Evolutionary conservation across 116 monocot species (phyloP).

Genomic region (Zostera marina): DNA sequence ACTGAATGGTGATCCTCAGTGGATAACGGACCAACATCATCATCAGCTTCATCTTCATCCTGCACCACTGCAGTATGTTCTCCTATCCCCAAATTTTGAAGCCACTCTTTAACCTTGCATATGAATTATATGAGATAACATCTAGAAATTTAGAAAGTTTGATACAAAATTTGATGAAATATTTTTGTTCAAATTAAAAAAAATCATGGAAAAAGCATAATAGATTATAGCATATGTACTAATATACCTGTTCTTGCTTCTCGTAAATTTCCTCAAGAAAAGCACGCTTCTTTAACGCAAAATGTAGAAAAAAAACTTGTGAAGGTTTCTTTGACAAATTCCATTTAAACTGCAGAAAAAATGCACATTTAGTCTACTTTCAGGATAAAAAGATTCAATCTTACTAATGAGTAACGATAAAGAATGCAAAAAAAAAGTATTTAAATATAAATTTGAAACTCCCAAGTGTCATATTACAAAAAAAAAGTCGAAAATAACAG

Average conservation of each 20-base stretch:
- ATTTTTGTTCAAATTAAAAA: not conserved
- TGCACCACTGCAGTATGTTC: slow-evolving; percentile 64
- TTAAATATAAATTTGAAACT: not conserved
- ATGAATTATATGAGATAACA: not conserved
- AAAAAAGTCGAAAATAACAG: too few species aligned
- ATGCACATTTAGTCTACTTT: not conserved
- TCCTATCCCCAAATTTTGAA: slow-evolving; percentile 85
- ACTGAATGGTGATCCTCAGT: slow-evolving; percentile 62
- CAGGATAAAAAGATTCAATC: too few species aligned
- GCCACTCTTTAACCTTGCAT: slow-evolving; percentile 92
- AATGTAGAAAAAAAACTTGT: slow-evolving; percentile 84
- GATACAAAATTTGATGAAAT: not conserved
- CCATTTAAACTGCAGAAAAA: slow-evolving; percentile 71
- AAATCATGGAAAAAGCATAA: not conserved
- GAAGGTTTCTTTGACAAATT: slow-evolving; percentile 75
- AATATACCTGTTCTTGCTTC: slow-evolving; percentile 89
- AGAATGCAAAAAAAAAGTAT: not conserved
- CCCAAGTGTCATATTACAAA: too few species aligned
- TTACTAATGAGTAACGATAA: not conserved
- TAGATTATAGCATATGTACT: too few species aligned
- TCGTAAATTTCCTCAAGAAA: slow-evolving; percentile 82
- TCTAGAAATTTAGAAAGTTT: not conserved
- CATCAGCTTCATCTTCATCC: slow-evolving; percentile 85
- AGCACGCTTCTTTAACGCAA: slow-evolving; percentile 87
- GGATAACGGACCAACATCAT: slow-evolving; percentile 40